These are phyloP conservation scores for Juglanconis sp. DNA, from an alignment of 2,329 filamentous ascomycete genomes.

Conservation along the genomic window DNA sequence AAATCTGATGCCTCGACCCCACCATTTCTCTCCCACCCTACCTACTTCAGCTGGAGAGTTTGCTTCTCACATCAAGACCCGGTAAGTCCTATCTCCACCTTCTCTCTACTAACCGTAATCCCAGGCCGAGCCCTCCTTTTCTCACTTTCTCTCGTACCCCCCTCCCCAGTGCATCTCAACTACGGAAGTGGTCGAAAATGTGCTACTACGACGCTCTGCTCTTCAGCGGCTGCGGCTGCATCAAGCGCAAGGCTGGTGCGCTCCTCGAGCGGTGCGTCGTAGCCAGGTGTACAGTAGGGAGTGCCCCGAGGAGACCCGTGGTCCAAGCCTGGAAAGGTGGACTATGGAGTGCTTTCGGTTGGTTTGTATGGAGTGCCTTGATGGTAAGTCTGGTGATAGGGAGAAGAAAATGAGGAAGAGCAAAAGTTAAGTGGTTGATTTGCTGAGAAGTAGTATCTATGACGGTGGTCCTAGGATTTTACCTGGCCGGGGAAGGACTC, in stretches of 20 bases:
- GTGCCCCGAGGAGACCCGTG: slow-evolving; percentile 1
- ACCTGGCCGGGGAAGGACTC: neutral
- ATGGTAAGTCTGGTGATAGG: neutral
- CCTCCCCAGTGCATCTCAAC: neutral
- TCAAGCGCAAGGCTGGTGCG: neutral
- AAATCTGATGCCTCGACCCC: no score
- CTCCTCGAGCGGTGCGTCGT: neutral
- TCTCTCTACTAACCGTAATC: no score
- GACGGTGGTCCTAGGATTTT: neutral
- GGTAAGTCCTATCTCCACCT: no score
- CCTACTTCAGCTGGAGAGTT: no score
- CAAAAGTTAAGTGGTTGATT: neutral
- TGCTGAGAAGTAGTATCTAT: no score
- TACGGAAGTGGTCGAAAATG: neutral
- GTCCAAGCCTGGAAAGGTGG: neutral
- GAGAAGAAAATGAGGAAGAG: slow-evolving; percentile 5
- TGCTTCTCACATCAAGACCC: no score
- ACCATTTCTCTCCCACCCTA: no score
- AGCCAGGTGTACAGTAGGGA: neutral
- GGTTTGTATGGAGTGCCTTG: slow-evolving; percentile 7
- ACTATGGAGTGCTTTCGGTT: slow-evolving; percentile 4
- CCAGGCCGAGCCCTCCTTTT: no score
- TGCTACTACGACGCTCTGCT: neutral
- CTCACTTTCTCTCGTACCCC: no score
- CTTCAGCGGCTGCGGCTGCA: slow-evolving; percentile 9